Evolutionary conservation across 345 rosid species (phyloP).

Genomic region (Moricandia arvensis): DNA sequence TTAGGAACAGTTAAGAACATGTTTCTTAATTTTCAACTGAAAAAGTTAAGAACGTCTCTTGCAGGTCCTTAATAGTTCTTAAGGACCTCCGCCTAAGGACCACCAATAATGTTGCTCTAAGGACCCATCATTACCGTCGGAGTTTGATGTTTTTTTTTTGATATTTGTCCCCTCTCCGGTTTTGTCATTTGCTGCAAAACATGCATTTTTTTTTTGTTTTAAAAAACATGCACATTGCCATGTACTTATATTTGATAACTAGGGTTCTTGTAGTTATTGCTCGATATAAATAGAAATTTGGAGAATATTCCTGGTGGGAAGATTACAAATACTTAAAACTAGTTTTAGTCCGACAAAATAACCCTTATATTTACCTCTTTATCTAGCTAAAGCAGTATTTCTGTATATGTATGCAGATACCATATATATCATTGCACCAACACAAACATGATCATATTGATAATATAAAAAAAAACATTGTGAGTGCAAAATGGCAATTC

Average conservation of each 20-base stretch:
- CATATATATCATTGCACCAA: constrained; percentile 9
- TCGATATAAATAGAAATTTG: constrained; percentile 24
- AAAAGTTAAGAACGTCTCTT: no score
- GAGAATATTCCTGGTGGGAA: constrained; percentile 39
- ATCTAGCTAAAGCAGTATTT: constrained; percentile 22
- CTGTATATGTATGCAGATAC: constrained; percentile 21
- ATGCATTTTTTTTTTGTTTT: no score
- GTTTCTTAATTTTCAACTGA: no score
- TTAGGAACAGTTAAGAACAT: no score
- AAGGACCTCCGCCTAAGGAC: no score
- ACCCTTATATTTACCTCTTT: constrained; percentile 29
- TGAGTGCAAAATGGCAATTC: neutral
- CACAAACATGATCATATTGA: neutral
- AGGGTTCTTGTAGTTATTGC: constrained; percentile 33
- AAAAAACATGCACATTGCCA: constrained; percentile 31
- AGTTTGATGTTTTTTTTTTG: constrained; percentile 6
- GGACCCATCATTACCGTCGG: constrained; percentile 26
- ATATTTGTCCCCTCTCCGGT: neutral
- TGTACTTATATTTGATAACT: constrained; percentile 30
- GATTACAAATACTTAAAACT: constrained; percentile 37
- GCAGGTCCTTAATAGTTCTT: no score
- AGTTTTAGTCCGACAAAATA: constrained; percentile 32
- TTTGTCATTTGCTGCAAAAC: constrained; percentile 38
- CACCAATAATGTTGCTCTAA: no score
- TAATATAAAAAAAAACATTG: neutral